Evolutionary conservation across 164 flowering plant species (phyloP).

Genomic region (Vitis vinifera): ASM3070453v1 NC_081813.1:3579501-3580000

Average conservation of each 20-base stretch:
- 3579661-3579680: conserved; percentile 55
- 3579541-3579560: no score
- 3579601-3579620: no score
- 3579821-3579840: conserved; percentile 52
- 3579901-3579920: conserved; percentile 91
- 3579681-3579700: conserved; percentile 51
- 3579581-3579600: no score
- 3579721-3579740: conserved; percentile 44
- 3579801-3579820: conserved; percentile 59
- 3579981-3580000: conserved; percentile 58
- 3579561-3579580: no score
- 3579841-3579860: conserved; percentile 70
- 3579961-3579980: conserved; percentile 75
- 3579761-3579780: conserved; percentile 35
- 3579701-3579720: conserved; percentile 62
- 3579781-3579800: conserved; percentile 36
- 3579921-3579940: conserved; percentile 88
- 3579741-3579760: conserved; percentile 47
- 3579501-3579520: no score
- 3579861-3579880: conserved; percentile 67
- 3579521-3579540: no score
- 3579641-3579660: conserved; percentile 43
- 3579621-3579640: background rate
- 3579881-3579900: conserved; percentile 63
- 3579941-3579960: conserved; percentile 87